These are phyloP conservation scores for Nepenthes alata DNA, from an alignment of 179 eudicot species.

Conservation along the genomic window DNA sequence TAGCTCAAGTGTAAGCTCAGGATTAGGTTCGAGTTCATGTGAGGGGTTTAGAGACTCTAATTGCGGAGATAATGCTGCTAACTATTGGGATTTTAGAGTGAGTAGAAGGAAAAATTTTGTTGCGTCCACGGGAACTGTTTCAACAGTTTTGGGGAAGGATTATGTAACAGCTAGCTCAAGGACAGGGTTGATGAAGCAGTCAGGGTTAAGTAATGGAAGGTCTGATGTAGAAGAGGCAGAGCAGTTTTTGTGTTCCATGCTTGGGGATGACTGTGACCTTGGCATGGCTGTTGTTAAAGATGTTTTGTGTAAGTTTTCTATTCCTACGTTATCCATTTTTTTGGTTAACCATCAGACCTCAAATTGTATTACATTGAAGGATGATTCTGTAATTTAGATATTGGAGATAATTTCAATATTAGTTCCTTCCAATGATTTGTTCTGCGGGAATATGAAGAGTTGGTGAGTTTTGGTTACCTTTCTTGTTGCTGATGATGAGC, in stretches of 20 bases:
- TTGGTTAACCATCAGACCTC: not conserved
- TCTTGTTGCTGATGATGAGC: too few relatives aligned
- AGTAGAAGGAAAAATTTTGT: constrained; percentile 42
- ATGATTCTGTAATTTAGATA: too few relatives aligned
- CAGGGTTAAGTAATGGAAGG: constrained; percentile 21
- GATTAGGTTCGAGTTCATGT: constrained; percentile 19
- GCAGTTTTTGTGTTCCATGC: constrained; percentile 78
- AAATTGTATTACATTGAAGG: too few relatives aligned
- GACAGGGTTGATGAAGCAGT: constrained; percentile 24
- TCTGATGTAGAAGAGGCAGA: constrained; percentile 45
- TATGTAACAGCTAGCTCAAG: constrained; percentile 38
- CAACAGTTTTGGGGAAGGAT: constrained; percentile 53
- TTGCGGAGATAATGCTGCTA: constrained; percentile 7
- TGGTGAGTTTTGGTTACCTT: too few relatives aligned
- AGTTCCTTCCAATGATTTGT: too few relatives aligned
- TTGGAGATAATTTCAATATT: too few relatives aligned
- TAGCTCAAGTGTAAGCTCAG: constrained; percentile 31
- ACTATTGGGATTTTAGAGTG: constrained; percentile 16
- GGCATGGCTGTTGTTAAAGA: constrained; percentile 73
- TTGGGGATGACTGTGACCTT: constrained; percentile 62
- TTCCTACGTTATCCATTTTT: not conserved
- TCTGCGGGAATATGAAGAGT: too few relatives aligned
- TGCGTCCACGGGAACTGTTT: constrained; percentile 66
- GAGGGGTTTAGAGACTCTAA: constrained; percentile 23
- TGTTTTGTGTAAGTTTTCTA: constrained; percentile 54